Conservation (phyloP, 2,329 filamentous ascomycete species). For the Colletotrichum cereale region DNA sequence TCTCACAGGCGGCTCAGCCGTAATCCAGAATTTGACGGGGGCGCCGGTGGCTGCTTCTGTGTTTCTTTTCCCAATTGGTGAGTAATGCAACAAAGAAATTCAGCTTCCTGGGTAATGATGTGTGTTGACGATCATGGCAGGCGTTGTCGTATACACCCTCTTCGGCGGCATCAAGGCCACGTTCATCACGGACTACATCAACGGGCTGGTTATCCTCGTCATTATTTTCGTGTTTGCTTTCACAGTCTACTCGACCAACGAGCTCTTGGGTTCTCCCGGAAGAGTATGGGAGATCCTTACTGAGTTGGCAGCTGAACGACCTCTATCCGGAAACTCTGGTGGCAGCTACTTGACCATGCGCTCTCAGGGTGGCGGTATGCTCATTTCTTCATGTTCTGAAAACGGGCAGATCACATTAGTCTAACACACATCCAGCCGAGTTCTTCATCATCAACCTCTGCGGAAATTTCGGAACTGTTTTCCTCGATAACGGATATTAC, state of each 20-base stretch:
- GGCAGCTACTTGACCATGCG: slow-evolving; percentile 91
- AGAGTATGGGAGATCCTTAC: slow-evolving; percentile 84
- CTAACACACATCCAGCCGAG: slow-evolving; percentile 58
- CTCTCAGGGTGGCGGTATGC: slow-evolving; percentile 74
- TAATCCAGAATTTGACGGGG: slow-evolving; percentile 40
- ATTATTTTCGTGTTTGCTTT: slow-evolving; percentile 90
- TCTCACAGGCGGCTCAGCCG: slow-evolving; percentile 77
- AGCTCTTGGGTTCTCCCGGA: slow-evolving; percentile 78
- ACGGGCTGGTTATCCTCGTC: slow-evolving; percentile 86
- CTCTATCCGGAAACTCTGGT: slow-evolving; percentile 82
- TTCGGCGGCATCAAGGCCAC: slow-evolving; percentile 87
- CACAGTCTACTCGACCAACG: slow-evolving; percentile 82
- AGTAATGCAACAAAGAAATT: slow-evolving; percentile 18
- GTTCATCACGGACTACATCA: slow-evolving; percentile 87
- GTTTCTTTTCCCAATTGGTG: slow-evolving; percentile 84
- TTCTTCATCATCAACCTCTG: slow-evolving; percentile 93
- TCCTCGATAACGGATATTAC: slow-evolving; percentile 90
- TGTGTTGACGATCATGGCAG: background rate
- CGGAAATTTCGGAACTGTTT: slow-evolving; percentile 87
- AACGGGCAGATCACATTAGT: no score
- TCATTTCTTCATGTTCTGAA: accelerated
- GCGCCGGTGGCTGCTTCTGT: slow-evolving; percentile 81
- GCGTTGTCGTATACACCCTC: slow-evolving; percentile 79
- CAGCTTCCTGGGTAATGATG: accelerated
- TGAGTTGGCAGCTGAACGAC: slow-evolving; percentile 75